phyloP scores from a whole-genome alignment of 129 eudicot genomes.

The Flaveria linearis region DNA sequence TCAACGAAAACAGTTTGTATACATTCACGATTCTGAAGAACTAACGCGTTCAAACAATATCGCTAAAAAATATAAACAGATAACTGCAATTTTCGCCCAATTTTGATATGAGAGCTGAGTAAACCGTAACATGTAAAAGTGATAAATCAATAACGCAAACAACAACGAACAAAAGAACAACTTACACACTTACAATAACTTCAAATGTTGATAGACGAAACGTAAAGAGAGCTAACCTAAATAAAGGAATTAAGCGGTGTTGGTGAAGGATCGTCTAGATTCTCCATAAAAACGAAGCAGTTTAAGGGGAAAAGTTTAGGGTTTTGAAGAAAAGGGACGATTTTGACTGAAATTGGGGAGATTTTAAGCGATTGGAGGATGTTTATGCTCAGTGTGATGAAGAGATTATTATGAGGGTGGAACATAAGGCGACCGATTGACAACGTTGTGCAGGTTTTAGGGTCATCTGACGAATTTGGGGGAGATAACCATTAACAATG shows the following conservation, averaged over 20 bases:
- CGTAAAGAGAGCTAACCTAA: slow-evolving; percentile 16
- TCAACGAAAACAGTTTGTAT: background rate
- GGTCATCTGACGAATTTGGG: slow-evolving; percentile 27
- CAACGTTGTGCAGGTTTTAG: slow-evolving; percentile 1
- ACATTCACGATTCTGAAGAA: background rate
- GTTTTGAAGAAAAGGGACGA: slow-evolving; percentile 8
- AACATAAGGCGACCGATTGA: slow-evolving; percentile 16
- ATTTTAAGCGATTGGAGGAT: slow-evolving; percentile 20
- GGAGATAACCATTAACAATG: slow-evolving; percentile 11
- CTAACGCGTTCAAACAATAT: slow-evolving; percentile 10
- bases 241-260: slow-evolving; percentile 9
- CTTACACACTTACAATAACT: slow-evolving; percentile 5
- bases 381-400: slow-evolving; percentile 6
- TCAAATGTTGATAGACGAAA: slow-evolving; percentile 1
- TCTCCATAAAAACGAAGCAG: slow-evolving; percentile 25
- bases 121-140: background rate
- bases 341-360: background rate
- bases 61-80: background rate
- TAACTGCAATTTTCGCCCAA: background rate
- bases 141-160: background rate
- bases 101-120: background rate
- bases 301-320: slow-evolving; percentile 22
- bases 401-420: too few species aligned
- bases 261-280: slow-evolving; percentile 18
- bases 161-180: background rate